Evolutionary conservation across 352 stramenopile species (phyloP).

Genomic region (Globisporangium iwayamae): DNA sequence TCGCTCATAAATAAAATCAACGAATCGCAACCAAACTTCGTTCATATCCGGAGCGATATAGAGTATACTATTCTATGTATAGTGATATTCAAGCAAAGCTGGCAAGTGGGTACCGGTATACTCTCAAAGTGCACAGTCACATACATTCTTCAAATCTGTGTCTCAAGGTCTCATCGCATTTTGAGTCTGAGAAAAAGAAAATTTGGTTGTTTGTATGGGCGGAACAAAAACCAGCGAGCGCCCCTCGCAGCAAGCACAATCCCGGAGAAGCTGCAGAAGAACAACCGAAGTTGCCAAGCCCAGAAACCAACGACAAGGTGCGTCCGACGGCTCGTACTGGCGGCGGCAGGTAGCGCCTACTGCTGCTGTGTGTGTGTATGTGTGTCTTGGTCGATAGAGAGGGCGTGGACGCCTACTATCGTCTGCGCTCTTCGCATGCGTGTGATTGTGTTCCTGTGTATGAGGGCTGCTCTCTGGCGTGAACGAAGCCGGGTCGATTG

Average conservation of each 20-base stretch:
- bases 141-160: too few species aligned
- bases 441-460: background rate
- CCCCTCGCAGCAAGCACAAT: background rate
- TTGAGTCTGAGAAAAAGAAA: background rate
- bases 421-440: background rate
- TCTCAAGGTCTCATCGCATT: too few species aligned
- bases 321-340: background rate
- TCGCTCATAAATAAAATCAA: too few species aligned
- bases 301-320: conserved; percentile 9
- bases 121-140: too few species aligned
- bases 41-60: too few species aligned
- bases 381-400: background rate
- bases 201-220: conserved; percentile 6
- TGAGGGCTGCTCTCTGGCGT: too few species aligned
- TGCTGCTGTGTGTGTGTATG: background rate
- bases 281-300: conserved; percentile 3
- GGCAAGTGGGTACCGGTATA: too few species aligned
- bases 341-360: background rate
- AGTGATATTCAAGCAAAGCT: too few species aligned
- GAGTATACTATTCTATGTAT: too few species aligned
- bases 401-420: background rate
- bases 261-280: conserved; percentile 10
- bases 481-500: background rate
- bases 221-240: conserved; percentile 11
- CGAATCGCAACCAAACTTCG: too few species aligned